Evolutionary conservation across 164 flowering plant genomes (phyloP).

Genomic region (Cinnamomum chago): DNA sequence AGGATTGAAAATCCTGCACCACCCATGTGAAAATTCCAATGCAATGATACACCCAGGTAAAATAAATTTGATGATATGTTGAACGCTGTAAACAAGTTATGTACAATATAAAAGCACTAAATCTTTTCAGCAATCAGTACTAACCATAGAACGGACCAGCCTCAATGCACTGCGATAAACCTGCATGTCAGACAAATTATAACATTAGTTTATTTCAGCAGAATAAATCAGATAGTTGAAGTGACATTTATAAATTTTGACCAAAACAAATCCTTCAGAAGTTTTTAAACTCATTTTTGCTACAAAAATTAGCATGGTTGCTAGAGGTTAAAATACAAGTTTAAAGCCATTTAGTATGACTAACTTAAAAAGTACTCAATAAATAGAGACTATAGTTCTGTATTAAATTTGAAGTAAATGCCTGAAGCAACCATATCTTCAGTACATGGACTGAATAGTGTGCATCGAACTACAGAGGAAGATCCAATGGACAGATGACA

Average conservation of each 20-base stretch:
- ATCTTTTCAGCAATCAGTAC: constrained; percentile 18
- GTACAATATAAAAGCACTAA: not conserved
- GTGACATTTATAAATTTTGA: not conserved
- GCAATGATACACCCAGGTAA: too few species aligned
- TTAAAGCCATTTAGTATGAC: not conserved
- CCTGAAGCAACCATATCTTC: not conserved
- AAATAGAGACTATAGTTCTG: not conserved
- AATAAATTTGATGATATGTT: too few species aligned
- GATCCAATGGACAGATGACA: not conserved
- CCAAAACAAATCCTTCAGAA: not conserved
- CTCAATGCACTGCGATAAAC: constrained; percentile 95
- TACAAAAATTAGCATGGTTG: not conserved
- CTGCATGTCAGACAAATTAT: constrained; percentile 31
- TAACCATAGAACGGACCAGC: constrained; percentile 94
- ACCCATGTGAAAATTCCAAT: too few species aligned
- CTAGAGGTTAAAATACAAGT: not conserved
- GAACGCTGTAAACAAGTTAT: too few species aligned
- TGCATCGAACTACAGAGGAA: not conserved
- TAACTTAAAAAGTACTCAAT: not conserved
- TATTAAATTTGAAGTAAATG: not conserved
- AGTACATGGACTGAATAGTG: not conserved
- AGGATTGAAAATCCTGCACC: too few species aligned
- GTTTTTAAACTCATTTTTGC: not conserved
- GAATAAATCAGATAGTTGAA: not conserved
- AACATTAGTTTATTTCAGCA: constrained; percentile 1